Base-by-base conservation (phyloP, 306 rosid species). In the Rosa persica region DNA sequence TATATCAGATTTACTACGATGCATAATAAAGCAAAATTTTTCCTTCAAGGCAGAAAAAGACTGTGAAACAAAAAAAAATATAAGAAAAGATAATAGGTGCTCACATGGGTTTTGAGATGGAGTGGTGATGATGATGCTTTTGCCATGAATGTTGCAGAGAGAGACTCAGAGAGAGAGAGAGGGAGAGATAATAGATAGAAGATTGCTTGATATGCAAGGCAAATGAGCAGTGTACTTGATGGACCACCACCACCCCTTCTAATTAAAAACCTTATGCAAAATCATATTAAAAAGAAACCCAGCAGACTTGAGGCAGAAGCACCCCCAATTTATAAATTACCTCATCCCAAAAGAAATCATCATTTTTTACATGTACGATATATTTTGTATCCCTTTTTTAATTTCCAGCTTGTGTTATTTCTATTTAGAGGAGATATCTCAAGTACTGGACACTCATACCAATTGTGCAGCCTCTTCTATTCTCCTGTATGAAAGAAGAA, bases 121-220 rank as follows among this genome's bases (percentile, higher is more conserved):
- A 90, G 91, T 83, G 91, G 86, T 84, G 93, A 81, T 94, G 83
- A 89, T 92, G 82, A 92, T 90, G 94, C 94, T 85, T 89, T 89
- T 86, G 91, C 91, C 90, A 89, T 94, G 96, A 89, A 92, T 91
- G 90, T 86, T 87, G 82, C 77, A 69, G 84, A 66, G 80, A 83
- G 67, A 62, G 42, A 25, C 36, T 25, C 65, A 80, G 80, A 70
- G 75, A 74, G 60, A 79, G 78, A 82, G 74, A 34, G 82, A 74
- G 73, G 84, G 84, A 68, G 79, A 62, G 51, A 74, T 67, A 80
- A 80, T 81, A 78, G 84, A 20, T 78, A 72, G 82, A 22, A 81
- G 85, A 80, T 93, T 92, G 97, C 97, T 93, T 93, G 94, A 90
- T 78, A 80, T 76, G 88, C 90, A 94, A 94, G 98, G 94, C 89